Percentiles rank a stretch among this genome's conserved stretches.
Evolutionary conservation across 768 basidiomycete species (phyloP).

Genomic region (Lentinula sp.): DNA sequence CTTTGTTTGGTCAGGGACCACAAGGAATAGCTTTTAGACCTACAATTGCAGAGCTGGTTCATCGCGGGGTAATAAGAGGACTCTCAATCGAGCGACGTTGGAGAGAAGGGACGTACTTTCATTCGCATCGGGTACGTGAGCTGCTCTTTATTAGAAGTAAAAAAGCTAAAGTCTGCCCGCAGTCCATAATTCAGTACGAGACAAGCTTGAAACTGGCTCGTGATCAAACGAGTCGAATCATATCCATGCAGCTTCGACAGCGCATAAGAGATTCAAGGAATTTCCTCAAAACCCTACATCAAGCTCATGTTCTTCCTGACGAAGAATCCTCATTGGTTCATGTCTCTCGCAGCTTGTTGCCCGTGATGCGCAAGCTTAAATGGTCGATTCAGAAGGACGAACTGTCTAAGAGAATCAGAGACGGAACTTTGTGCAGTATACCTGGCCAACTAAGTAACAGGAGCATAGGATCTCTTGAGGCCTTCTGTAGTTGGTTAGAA

Average conservation of each 20-base stretch:
- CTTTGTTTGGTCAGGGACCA: constrained; percentile 53
- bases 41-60: constrained; percentile 59
- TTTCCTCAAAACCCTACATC: constrained; percentile 36
- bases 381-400: constrained; percentile 65
- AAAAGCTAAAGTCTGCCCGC: not conserved
- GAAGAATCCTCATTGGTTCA: constrained; percentile 50
- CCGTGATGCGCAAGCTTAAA: constrained; percentile 60
- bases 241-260: constrained; percentile 49
- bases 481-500: constrained; percentile 53
- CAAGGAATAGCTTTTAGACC: constrained; percentile 55
- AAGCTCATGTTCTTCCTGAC: constrained; percentile 54
- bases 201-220: constrained; percentile 47
- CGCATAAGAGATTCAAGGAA: constrained; percentile 29
- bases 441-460: constrained; percentile 4
- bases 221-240: constrained; percentile 41
- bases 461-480: constrained; percentile 22
- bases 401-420: constrained; percentile 51
- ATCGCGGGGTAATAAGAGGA: constrained; percentile 65
- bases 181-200: constrained; percentile 70
- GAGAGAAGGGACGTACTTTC: constrained; percentile 61
- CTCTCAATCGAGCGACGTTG: constrained; percentile 60
- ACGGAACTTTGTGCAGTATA: constrained; percentile 24
- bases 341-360: constrained; percentile 56
- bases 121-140: constrained; percentile 48
- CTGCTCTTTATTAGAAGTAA: constrained; percentile 1